Evolutionary conservation across 345 rosid genomes (phyloP), one percentile per base, ranked within the genome.

Genomic region (Cardamine occulta): DNA sequence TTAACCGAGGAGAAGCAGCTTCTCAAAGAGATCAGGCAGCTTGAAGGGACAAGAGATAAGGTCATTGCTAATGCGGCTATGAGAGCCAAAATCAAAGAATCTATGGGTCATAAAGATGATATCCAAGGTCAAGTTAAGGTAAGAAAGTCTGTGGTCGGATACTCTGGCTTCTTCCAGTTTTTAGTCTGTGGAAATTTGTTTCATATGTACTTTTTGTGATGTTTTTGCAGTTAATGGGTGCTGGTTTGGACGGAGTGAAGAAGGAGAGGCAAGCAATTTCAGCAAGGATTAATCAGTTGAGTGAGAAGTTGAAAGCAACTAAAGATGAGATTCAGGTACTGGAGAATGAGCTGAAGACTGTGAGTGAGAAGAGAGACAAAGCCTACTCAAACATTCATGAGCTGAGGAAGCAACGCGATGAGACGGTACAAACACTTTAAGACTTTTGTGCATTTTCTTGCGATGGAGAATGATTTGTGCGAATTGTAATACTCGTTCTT

Each of bases 71-170:
- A 93, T 85, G 91, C 81, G 65, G 96, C 91, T 8, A 42, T 84
- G 85, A 88, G 88, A 83, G 85, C 94, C 12, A 88, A 93, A 77
- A 86, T 96, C 73, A 90, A 92, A 88, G 96, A 91, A 55, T 85
- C 96, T 26, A 31, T 93, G 84, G 99, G 99, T 70, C 93, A 85
- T 56, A 91, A 87, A 79, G 97, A 96, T 70, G 87, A 74, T 63
- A 88, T 92, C 67, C 91, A 88, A 81, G 98, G 85, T 74, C 97
- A 89, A 84, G 98, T 96, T 81, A 93, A 96, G 81, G 99, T 96
- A 91, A 86, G 86, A 72, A 24, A 51, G 34, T 51, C 29, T 35
- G 17, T 47, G 72, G 66, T 47, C 8, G 7, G 15, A 10, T 47
- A 34, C 66, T 45, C 60, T 49, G 17, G 66, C 29, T 83, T 79